These are phyloP conservation scores for Trypanosomatidae sp. DNA, from an alignment of 208 protist genomes.

Conservation along the genomic window DNA sequence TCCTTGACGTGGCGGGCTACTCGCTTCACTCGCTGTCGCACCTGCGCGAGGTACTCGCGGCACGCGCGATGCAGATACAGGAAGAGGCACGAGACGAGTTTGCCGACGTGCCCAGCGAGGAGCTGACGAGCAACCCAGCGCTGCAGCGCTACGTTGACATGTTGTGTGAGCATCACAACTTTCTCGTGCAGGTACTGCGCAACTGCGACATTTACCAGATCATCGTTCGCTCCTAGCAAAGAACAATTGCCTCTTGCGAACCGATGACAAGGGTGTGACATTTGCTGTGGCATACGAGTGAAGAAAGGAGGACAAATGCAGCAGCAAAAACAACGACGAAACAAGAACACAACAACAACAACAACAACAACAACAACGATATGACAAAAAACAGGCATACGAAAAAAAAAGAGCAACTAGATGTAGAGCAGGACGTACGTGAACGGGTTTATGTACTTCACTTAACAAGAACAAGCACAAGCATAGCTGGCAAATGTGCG, in stretches of 20 bases:
- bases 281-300: too few relatives aligned
- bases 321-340: too few relatives aligned
- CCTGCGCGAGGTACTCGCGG: conserved; percentile 67
- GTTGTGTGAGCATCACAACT: conserved; percentile 84
- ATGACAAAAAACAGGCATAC: too few relatives aligned
- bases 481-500: too few relatives aligned
- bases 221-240: conserved; percentile 53
- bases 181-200: conserved; percentile 74
- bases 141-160: conserved; percentile 80
- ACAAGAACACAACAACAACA: too few relatives aligned
- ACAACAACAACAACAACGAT: too few relatives aligned
- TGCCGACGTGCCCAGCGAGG: conserved; percentile 29
- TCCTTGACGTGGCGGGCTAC: conserved; percentile 69
- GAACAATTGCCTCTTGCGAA: too few relatives aligned
- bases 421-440: too few relatives aligned
- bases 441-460: too few relatives aligned
- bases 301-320: neutral
- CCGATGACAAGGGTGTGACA: too few relatives aligned
- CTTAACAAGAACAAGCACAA: too few relatives aligned
- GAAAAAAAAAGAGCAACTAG: too few relatives aligned
- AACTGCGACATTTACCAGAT: conserved; percentile 82
- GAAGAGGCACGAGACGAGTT: conserved; percentile 69
- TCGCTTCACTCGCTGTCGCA: conserved; percentile 77
- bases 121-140: conserved; percentile 50
- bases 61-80: conserved; percentile 71